Base-by-base conservation (phyloP, 306 rosid genomes). In the Malus asiatica region DNA sequence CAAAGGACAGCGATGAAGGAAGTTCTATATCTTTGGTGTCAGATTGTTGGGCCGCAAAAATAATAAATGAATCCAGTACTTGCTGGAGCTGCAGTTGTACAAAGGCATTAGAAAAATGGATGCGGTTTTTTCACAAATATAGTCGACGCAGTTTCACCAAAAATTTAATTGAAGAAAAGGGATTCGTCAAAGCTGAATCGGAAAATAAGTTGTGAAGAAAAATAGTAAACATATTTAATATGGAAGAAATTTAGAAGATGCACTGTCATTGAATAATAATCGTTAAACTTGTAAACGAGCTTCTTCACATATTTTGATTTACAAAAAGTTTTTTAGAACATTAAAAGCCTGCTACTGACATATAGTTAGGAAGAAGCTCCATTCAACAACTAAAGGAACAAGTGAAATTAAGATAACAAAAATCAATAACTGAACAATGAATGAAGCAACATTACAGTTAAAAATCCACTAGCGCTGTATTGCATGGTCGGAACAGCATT, bases 401-500 rank as follows among this genome's bases (percentile, higher is more conserved):
- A 57, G 61, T 42, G 4, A 67, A 67, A 25, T 12, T 45, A 22
- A 71, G 42, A 67, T 18, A 46, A 52, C 32, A 16, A 72, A 76
- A 38, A 81, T 64, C 27, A 55, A 59, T 33, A 67, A 82, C 58
- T 53, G 80, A 78, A 71, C 64, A 73, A 73, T 69, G 80, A 55
- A 80, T 42, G 72, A 71, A 55, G 84, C 73, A 76, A 74, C 25
- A 93, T 72, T 90, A 95, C 98, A n/a, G 97, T 92, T 73, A 90
- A 81, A 89, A 95, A 94, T 44, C 98, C 98, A 78, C 98, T 92
- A 86, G 80, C 75, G 93, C 96, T 94, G 90, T 92, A 95, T 33
- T 95, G 98, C 98, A 88, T 90, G 75, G 96, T 92, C 48, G 97
- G 96, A 75, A 95, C 72, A 40, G 84, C 65, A 82, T 75, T 90